Percentiles rank a stretch among this genome's conserved stretches.
Conservation (phyloP, 2,329 filamentous ascomycete species). For the Penicillium italicum region DNA sequence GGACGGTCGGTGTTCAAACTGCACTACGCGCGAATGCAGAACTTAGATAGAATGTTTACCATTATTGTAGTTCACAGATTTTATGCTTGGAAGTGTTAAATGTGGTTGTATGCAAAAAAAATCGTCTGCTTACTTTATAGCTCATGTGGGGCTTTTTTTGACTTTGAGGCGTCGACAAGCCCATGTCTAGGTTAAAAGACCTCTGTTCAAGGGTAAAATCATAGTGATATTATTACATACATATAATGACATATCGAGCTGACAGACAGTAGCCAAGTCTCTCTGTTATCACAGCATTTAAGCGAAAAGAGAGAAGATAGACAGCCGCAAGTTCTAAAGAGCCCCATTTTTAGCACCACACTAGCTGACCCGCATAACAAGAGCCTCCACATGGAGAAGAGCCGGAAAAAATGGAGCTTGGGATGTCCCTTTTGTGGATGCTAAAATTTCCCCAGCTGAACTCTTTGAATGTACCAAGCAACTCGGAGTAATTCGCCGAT, state of each 20-base stretch:
- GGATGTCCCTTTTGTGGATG: not conserved
- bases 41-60: not conserved
- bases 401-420: not conserved
- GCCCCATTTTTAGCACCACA: not conserved
- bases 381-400: not conserved
- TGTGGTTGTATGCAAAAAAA: too few relatives aligned
- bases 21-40: not conserved
- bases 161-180: not conserved
- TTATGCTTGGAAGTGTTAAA: not conserved
- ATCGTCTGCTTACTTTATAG: not conserved
- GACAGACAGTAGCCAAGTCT: not conserved
- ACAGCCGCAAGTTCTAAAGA: not conserved
- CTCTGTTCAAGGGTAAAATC: too few relatives aligned
- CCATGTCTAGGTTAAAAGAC: too few relatives aligned
- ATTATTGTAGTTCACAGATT: not conserved
- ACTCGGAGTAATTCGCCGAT: conserved; percentile 59
- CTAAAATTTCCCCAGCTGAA: not conserved
- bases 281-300: not conserved
- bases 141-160: not conserved
- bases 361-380: not conserved
- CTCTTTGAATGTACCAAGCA: not conserved
- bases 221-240: too few relatives aligned
- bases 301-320: not conserved
- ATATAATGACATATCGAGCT: not conserved
- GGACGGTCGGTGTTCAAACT: not conserved